Conservation (phyloP, 768 basidiomycete genomes). For the Boletus rubescentipes region DNA sequence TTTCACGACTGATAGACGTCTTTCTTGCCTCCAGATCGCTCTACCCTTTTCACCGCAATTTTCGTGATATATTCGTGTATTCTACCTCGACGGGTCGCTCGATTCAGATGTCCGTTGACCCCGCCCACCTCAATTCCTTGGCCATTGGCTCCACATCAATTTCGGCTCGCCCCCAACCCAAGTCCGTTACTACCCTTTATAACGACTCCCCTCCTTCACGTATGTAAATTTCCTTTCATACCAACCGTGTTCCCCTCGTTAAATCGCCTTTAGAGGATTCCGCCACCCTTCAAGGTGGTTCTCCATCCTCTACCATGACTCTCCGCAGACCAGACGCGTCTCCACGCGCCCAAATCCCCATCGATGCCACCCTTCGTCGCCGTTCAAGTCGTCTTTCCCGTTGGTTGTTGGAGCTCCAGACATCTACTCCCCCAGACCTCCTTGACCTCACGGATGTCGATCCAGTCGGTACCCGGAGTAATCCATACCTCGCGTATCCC, state of each 20-base stretch:
- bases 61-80: constrained; percentile 17
- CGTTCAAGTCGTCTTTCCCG: constrained; percentile 41
- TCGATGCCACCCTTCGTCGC: constrained; percentile 28
- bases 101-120: constrained; percentile 25
- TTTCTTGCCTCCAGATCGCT: constrained; percentile 9
- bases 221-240: constrained; percentile 17
- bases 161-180: constrained; percentile 9
- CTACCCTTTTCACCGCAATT: too few relatives aligned
- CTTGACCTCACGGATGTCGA: constrained; percentile 22
- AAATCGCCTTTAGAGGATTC: constrained; percentile 20
- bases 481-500: constrained; percentile 45
- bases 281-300: constrained; percentile 13
- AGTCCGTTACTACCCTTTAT: constrained; percentile 16
- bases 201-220: constrained; percentile 22
- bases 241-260: constrained; percentile 38
- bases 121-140: constrained; percentile 15
- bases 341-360: constrained; percentile 7
- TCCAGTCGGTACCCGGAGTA: constrained; percentile 29
- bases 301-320: constrained; percentile 34
- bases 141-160: constrained; percentile 19
- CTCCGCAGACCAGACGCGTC: constrained; percentile 27
- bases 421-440: constrained; percentile 17
- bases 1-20: constrained; percentile 29
- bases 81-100: constrained; percentile 8
- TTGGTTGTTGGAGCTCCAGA: constrained; percentile 46